Base-by-base conservation (phyloP, 108 stramenopile species). In the Cyclotella atomus region DNA sequence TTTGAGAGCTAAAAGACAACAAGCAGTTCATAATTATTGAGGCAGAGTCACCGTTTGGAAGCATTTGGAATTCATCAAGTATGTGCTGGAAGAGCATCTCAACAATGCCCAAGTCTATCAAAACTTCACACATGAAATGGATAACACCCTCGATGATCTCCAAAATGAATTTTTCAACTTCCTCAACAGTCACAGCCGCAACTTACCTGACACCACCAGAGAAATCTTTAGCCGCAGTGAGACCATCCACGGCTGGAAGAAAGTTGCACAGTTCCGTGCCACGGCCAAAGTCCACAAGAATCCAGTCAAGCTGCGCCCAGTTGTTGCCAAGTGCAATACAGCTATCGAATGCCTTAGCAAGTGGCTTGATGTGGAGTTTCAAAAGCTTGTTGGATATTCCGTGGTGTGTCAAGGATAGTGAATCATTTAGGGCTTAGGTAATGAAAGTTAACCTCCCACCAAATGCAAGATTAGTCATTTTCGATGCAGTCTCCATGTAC, bases 211-310 rank as follows among this genome's bases (percentile, higher is more conserved):
- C 1, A 0, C 9, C 7, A 36, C 23, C 1, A 2, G 1, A 2
- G 41, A 35, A 19, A 38, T 61, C 36, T 4, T 61, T 3, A 1
- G 41, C 7, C 35, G 60, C 38, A 7, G 21, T 2, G 0, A 24
- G 6, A n/a, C 9, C 10, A 41, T 21, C 34, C 23, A 61, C 20
- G 60, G 60, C 6, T 2, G 23, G 10, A 19, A 2, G 0, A 2
- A 1, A 53, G 3, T 61, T 5, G 60, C 60, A 12, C 1, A 0
- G 1, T 61, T 61, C 20, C 19, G 60, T 21, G 60, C 60, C 38
- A 61, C 60, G 0, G 12, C 38, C 12, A 61, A 61, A 61, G 60
- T 61, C 35, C 60, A 61, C 60, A 61, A 61, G 27, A 61, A 38
- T 2, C 60, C 60, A 21, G 36, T 61, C 38, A 61, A 61, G 29